phyloP scores from a whole-genome alignment of 768 basidiomycete species.

The Mycena galopus region DNA sequence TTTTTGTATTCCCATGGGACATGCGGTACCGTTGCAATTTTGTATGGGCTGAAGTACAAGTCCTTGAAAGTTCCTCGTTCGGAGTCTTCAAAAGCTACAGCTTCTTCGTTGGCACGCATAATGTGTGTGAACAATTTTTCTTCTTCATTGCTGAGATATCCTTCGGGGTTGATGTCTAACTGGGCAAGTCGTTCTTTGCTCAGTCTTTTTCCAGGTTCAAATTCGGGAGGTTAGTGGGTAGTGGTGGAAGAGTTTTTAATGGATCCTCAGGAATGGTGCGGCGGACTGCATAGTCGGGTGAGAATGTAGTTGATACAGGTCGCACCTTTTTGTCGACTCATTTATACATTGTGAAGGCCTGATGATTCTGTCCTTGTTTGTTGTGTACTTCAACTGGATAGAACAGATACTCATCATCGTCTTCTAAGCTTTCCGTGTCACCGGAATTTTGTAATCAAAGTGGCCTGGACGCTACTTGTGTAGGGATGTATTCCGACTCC shows the following conservation, averaged over 20 bases:
- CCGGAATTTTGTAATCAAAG: too few relatives aligned
- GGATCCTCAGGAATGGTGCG: conserved; percentile 36
- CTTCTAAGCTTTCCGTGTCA: background rate
- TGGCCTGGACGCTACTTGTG: too few relatives aligned
- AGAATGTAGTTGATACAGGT: background rate
- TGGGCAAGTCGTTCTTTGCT: background rate
- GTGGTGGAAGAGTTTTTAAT: background rate
- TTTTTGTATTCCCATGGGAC: too few relatives aligned
- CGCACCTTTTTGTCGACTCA: conserved; percentile 32
- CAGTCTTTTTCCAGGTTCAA: background rate
- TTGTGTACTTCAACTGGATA: background rate
- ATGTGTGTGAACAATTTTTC: too few relatives aligned
- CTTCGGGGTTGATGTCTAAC: background rate
- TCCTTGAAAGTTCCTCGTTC: too few relatives aligned
- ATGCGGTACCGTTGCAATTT: too few relatives aligned
- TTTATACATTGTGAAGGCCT: conserved; percentile 31
- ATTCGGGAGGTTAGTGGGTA: background rate
- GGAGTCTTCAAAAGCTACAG: too few relatives aligned
- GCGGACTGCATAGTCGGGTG: conserved; percentile 10
- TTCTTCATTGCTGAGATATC: too few relatives aligned
- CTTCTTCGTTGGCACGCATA: too few relatives aligned
- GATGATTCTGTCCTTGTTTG: background rate
- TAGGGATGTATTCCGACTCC: too few relatives aligned
- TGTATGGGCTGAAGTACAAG: too few relatives aligned
- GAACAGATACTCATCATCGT: background rate